phyloP scores from a whole-genome alignment of 2,329 filamentous ascomycete genomes.

The Seiridium cupressi region DNA sequence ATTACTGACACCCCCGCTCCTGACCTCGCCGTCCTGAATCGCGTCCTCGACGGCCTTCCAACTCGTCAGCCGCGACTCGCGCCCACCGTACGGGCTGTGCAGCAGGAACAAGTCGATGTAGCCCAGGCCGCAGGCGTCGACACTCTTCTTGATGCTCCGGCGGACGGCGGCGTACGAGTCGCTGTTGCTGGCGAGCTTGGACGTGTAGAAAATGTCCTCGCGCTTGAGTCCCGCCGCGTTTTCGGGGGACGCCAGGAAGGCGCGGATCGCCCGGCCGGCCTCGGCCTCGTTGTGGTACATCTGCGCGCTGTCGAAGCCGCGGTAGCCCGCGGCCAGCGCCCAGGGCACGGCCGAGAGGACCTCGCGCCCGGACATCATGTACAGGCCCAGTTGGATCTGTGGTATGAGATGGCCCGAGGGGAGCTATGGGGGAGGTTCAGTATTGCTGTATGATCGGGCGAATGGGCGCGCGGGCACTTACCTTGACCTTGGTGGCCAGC shows the following conservation, averaged over 20 bases:
- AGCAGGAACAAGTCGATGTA: constrained; percentile 80
- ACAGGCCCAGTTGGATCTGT: constrained; percentile 71
- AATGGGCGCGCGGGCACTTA: constrained; percentile 1
- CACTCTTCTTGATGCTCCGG: constrained; percentile 61
- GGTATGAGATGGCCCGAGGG: constrained; percentile 67
- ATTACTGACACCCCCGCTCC: constrained; percentile 73
- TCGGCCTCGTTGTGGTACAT: constrained; percentile 69
- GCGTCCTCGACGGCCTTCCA: constrained; percentile 79
- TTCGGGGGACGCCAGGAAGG: constrained; percentile 46
- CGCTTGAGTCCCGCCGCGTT: constrained; percentile 55
- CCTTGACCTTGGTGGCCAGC: constrained; percentile 26
- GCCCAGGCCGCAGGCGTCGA: constrained; percentile 64
- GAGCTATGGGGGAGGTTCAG: constrained; percentile 38
- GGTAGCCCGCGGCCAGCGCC: constrained; percentile 54
- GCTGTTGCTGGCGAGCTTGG: constrained; percentile 68
- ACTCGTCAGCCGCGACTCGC: constrained; percentile 63
- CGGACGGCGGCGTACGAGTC: constrained; percentile 66
- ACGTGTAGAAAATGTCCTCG: constrained; percentile 76
- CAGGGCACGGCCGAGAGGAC: constrained; percentile 55
- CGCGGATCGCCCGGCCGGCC: constrained; percentile 62
- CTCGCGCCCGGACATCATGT: constrained; percentile 65
- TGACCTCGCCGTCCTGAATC: constrained; percentile 68
- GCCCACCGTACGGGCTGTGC: constrained; percentile 77
- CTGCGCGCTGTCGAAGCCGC: constrained; percentile 51
- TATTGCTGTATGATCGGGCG: background rate